These are phyloP conservation scores for Cutaneotrichosporon daszewskae DNA, from an alignment of 1,284 basidiomycete species.

Conservation along the genomic window DNA sequence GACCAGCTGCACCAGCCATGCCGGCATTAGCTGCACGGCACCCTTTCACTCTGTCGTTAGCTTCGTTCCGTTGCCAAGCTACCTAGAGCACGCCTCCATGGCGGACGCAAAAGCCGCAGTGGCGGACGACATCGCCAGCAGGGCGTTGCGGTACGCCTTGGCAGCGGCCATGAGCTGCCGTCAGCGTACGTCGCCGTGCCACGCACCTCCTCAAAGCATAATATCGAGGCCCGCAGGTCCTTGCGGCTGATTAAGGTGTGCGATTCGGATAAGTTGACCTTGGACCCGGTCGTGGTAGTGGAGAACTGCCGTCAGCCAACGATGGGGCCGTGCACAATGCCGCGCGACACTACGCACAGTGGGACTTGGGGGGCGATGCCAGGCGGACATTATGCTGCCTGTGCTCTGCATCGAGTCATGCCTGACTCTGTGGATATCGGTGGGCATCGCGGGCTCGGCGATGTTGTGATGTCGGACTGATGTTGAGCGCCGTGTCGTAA, in stretches of 20 bases:
- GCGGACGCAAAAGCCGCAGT: constrained; percentile 82
- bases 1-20: constrained; percentile 70
- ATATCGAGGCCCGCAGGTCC: constrained; percentile 43
- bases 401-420: constrained; percentile 17
- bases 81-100: constrained; percentile 76
- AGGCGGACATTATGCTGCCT: constrained; percentile 4
- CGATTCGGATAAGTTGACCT: constrained; percentile 37
- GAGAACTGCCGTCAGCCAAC: constrained; percentile 31
- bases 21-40: constrained; percentile 39
- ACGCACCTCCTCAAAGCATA: constrained; percentile 44
- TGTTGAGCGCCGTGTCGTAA: not conserved
- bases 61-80: constrained; percentile 29
- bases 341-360: constrained; percentile 8
- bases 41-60: constrained; percentile 35
- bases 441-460: constrained; percentile 1
- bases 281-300: constrained; percentile 44
- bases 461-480: not conserved
- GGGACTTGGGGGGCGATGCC: constrained; percentile 16
- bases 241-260: constrained; percentile 44
- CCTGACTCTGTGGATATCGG: constrained; percentile 1
- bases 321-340: not conserved
- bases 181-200: not conserved
- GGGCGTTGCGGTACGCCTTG: constrained; percentile 74
- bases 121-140: constrained; percentile 75
- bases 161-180: constrained; percentile 67